Evolutionary conservation across 2,329 filamentous ascomycete species (phyloP).

Genomic region (Beauveria brongniartii): DNA sequence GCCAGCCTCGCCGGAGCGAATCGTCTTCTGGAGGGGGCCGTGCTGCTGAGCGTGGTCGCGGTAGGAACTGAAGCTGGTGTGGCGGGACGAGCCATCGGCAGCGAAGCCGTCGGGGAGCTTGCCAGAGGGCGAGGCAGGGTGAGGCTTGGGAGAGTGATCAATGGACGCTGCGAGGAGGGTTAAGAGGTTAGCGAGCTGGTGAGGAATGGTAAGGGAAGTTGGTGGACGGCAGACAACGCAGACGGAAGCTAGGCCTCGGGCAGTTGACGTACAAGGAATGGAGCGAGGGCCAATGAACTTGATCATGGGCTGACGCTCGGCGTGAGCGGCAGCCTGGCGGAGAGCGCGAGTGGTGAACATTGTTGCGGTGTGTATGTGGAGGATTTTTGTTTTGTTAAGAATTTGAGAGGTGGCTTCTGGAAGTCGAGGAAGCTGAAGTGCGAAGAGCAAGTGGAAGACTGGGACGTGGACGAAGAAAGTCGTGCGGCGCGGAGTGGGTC

Average conservation of each 20-base stretch:
- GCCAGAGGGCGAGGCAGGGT: constrained; percentile 62
- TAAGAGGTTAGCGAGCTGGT: constrained; percentile 15
- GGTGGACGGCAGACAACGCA: background rate
- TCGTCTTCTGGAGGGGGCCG: constrained; percentile 59
- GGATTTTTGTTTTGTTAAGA: constrained; percentile 3
- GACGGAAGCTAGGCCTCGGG: background rate
- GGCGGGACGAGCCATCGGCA: constrained; percentile 31
- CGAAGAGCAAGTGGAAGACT: background rate
- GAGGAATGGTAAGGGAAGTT: background rate
- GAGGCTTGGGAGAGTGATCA: constrained; percentile 65
- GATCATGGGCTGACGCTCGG: constrained; percentile 54
- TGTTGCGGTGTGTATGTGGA: constrained; percentile 10
- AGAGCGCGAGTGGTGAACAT: constrained; percentile 52
- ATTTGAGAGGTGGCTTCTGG: background rate
- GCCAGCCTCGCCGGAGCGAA: constrained; percentile 31
- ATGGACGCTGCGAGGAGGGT: constrained; percentile 48
- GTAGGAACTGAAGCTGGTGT: constrained; percentile 65
- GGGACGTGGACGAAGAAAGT: background rate
- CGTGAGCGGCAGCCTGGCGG: constrained; percentile 50
- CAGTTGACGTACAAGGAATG: constrained; percentile 42
- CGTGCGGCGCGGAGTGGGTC: background rate
- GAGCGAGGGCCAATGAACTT: constrained; percentile 53
- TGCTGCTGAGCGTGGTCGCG: constrained; percentile 72
- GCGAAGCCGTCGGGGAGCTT: constrained; percentile 50
- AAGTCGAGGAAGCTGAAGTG: background rate